A percentile compares a stretch with the other conserved stretches of the same genome.
phyloP scores from a whole-genome alignment of 139 green algal genomes.

The Deuterostichococcus epilithicus region DNA sequence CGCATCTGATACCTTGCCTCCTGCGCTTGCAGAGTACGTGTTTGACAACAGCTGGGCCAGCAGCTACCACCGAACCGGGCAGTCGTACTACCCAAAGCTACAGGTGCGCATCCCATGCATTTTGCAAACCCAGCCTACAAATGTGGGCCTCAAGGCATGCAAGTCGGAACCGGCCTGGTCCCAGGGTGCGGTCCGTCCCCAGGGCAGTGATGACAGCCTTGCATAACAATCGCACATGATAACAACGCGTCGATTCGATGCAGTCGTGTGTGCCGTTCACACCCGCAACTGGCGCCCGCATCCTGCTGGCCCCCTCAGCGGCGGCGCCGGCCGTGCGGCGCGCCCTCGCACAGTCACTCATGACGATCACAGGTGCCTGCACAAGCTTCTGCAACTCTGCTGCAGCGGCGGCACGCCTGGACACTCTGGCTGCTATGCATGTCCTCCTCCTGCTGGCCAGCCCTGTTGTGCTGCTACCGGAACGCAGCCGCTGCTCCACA shows the following conservation, averaged over 20 bases:
- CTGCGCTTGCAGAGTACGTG: slow-evolving; percentile 67
- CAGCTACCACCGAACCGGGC: slow-evolving; percentile 14
- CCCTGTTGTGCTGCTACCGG: too few species aligned
- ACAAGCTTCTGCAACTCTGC: not conserved
- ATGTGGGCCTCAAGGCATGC: too few species aligned
- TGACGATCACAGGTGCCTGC: slow-evolving; percentile 26
- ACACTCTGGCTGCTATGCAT: too few species aligned
- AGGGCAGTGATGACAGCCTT: too few species aligned
- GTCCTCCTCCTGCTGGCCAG: too few species aligned
- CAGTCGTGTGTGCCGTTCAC: slow-evolving; percentile 85
- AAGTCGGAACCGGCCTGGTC: too few species aligned
- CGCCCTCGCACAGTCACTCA: slow-evolving; percentile 40
- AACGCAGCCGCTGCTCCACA: too few species aligned
- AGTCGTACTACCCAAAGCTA: slow-evolving; percentile 88
- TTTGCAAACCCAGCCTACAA: too few species aligned
- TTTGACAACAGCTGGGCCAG: slow-evolving; percentile 63
- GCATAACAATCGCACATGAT: too few species aligned
- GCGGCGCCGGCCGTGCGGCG: slow-evolving; percentile 24
- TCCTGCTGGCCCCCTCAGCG: slow-evolving; percentile 41
- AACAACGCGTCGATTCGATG: too few species aligned
- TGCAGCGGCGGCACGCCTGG: not conserved
- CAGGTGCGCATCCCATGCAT: slow-evolving; percentile 32
- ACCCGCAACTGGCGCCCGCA: slow-evolving; percentile 65
- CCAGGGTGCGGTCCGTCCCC: too few species aligned
- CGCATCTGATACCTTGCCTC: not conserved